Conservation (phyloP, 331 rosid species). For the Malus hybrid region DNA sequence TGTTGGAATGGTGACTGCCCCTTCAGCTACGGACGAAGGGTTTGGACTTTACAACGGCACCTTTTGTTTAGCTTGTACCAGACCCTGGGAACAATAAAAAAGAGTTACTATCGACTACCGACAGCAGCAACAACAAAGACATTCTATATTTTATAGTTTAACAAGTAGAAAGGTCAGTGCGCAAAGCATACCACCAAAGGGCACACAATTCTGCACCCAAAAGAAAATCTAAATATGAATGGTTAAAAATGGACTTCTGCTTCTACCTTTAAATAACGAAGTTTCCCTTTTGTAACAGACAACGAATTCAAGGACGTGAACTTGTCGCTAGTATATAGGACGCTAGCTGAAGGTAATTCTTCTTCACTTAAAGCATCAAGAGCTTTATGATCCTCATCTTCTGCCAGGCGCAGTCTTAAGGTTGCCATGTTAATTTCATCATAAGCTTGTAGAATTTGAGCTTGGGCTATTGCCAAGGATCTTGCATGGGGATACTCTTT, state of each 20-base stretch:
- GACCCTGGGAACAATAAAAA: slow-evolving; percentile 47
- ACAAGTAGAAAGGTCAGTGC: not conserved
- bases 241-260: not conserved
- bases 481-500: slow-evolving; percentile 91
- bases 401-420: slow-evolving; percentile 56
- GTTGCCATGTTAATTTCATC: slow-evolving; percentile 94
- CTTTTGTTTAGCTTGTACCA: slow-evolving; percentile 69
- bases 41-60: slow-evolving; percentile 32
- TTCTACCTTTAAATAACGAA: slow-evolving; percentile 82
- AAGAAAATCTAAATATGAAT: not conserved
- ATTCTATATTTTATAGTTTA: not conserved
- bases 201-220: not conserved
- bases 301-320: slow-evolving; percentile 56
- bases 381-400: slow-evolving; percentile 60
- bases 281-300: slow-evolving; percentile 74
- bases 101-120: not conserved
- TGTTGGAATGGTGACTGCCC: slow-evolving; percentile 26
- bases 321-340: slow-evolving; percentile 67
- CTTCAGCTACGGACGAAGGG: slow-evolving; percentile 39
- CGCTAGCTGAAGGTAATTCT: slow-evolving; percentile 63
- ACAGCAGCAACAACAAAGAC: slow-evolving; percentile 8
- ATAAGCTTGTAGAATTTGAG: slow-evolving; percentile 80
- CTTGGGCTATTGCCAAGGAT: slow-evolving; percentile 86
- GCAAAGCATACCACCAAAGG: not conserved
- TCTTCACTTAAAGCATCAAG: slow-evolving; percentile 61